Base-by-base conservation (phyloP, 192 early-diverging fungal species). In the Entomortierella chlamydospora region DNA sequence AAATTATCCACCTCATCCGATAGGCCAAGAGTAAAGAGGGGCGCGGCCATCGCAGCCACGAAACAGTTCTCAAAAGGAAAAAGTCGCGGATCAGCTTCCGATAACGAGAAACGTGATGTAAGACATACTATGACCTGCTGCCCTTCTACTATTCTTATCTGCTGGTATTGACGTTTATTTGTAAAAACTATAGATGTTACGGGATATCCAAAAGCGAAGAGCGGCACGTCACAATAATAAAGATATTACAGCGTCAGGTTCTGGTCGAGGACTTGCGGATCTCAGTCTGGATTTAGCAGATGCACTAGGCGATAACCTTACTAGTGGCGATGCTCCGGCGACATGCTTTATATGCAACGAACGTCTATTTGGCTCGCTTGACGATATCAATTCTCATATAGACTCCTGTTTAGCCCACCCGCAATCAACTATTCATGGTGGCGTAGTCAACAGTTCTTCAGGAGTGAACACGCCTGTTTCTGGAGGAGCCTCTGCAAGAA, bases 351-450 rank as follows among this genome's bases (percentile, higher is more conserved):
- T 94, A 53, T 94, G 92, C 79, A 85, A 84, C 30, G 68, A 85
- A 47, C 58, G 73, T 0, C 82, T 94, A 8, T 84, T 80, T 67
- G 87, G 87, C 15, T 90, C 90, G 7, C 73, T 78, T 5, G 86
- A 87, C 3, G 84, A 76, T 9, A 82, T 94, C 60, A 94, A 95
- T 53, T 33, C 79, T n/a, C 95, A 96, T 66, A 92, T 95, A 34
- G 94, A 96, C 58, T 60, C 66, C 2, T 96, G 95, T 61, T 77
- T 96, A 12, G 64, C 76, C 15, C 70, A 79, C 20, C 76, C 76
- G 11, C 76, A 79, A 15, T 63, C 68, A 29, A 42, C 58, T 1
- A 60, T 29, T n/a, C 30, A 52, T 26, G 50, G 23, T 22, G 66
- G 73, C 26, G 70, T 70, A 34, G 50, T 42, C 41, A 29, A 64